A percentile compares a stretch with the other conserved stretches of the same genome.
Conservation (phyloP, 768 basidiomycete species). For the Tremella yokohamensis region DNA sequence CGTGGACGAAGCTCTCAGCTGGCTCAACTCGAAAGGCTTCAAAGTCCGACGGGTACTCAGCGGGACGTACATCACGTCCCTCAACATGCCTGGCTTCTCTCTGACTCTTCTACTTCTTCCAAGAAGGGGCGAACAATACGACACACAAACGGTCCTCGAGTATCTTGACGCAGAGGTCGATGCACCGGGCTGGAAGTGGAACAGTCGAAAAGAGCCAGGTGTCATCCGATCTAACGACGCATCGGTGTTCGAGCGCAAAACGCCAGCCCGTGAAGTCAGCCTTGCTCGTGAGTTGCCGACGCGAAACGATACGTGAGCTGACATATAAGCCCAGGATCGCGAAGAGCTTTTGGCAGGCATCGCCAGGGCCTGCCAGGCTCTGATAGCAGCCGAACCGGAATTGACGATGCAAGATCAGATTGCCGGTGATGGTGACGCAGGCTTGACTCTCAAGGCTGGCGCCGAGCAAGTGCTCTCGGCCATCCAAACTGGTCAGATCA, state of each 20-base stretch:
- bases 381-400: conserved; percentile 77
- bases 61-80: conserved; percentile 74
- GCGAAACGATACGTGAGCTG: background rate
- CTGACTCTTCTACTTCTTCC: conserved; percentile 63
- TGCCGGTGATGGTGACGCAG: conserved; percentile 82
- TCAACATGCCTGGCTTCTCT: conserved; percentile 54
- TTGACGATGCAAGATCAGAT: conserved; percentile 88
- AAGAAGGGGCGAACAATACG: conserved; percentile 31
- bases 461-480: conserved; percentile 59
- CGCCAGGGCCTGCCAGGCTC: conserved; percentile 35
- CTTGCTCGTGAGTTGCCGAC: conserved; percentile 29
- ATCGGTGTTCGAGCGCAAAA: conserved; percentile 14
- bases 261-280: conserved; percentile 29
- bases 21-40: conserved; percentile 52
- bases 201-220: conserved; percentile 51
- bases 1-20: conserved; percentile 29
- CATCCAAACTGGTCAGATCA: conserved; percentile 59
- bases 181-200: conserved; percentile 84
- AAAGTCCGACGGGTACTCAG: conserved; percentile 63
- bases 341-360: conserved; percentile 35
- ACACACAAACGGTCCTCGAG: conserved; percentile 46
- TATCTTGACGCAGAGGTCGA: conserved; percentile 53
- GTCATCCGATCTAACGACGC: conserved; percentile 24
- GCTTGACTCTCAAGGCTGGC: conserved; percentile 65
- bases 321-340: conserved; percentile 25